phyloP scores from a whole-genome alignment of 805 yeast species.

The Komagataella ulmi region DNA sequence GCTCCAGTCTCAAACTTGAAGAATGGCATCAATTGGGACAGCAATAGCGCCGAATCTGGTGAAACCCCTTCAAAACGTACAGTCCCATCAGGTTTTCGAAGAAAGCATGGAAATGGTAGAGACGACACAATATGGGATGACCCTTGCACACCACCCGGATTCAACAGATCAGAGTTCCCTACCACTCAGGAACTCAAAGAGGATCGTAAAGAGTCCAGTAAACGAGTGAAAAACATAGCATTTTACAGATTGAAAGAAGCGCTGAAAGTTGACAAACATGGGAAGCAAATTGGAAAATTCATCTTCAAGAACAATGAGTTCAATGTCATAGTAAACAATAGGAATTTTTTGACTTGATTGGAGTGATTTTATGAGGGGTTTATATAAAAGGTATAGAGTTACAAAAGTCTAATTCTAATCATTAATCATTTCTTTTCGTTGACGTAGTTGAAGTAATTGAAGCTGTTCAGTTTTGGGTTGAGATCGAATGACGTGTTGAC shows the following conservation, averaged over 20 bases:
- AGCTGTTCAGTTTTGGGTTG: slow-evolving; percentile 16
- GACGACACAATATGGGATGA: slow-evolving; percentile 17
- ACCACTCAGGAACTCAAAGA: slow-evolving; percentile 32
- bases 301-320: slow-evolving; percentile 28
- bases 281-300: slow-evolving; percentile 22
- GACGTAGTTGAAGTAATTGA: slow-evolving; percentile 13
- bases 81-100: neutral
- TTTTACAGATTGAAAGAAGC: slow-evolving; percentile 31
- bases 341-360: slow-evolving; percentile 8
- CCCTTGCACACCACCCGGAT: slow-evolving; percentile 38
- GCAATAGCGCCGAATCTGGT: neutral
- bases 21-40: neutral
- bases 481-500: slow-evolving; percentile 16
- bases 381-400: neutral
- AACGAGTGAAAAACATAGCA: slow-evolving; percentile 23
- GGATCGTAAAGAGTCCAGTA: slow-evolving; percentile 17
- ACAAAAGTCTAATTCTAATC: neutral
- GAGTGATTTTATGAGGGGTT: neutral
- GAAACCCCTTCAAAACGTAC: neutral
- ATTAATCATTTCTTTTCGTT: slow-evolving; percentile 6
- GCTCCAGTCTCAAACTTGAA: neutral
- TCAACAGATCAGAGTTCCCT: slow-evolving; percentile 47
- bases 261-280: slow-evolving; percentile 10
- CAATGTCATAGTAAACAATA: slow-evolving; percentile 22
- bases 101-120: slow-evolving; percentile 1